These are phyloP conservation scores for Aureobasidium melanogenum DNA, from an alignment of 2,329 filamentous ascomycete genomes.

Conservation along the genomic window DNA sequence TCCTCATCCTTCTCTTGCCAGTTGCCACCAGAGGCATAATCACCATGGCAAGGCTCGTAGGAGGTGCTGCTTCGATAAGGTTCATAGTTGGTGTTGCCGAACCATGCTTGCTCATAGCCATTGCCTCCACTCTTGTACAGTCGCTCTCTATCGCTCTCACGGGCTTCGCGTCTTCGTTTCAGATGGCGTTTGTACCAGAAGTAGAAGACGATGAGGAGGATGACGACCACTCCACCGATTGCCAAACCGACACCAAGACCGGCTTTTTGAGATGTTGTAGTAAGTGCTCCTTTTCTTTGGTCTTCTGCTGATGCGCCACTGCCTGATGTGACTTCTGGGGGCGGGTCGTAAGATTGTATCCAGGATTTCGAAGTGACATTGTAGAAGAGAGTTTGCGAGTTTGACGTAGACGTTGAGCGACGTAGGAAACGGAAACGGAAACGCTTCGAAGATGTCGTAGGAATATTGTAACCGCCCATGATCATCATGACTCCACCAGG, in stretches of 20 bases:
- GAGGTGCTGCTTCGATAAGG: background rate
- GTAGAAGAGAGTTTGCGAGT: slow-evolving; percentile 46
- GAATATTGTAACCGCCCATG: slow-evolving; percentile 48
- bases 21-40: slow-evolving; percentile 4
- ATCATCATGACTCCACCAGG: slow-evolving; percentile 55
- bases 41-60: background rate
- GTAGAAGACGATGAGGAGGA: slow-evolving; percentile 35
- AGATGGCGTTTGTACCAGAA: slow-evolving; percentile 38
- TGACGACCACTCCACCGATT: slow-evolving; percentile 34
- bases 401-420: slow-evolving; percentile 30
- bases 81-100: background rate
- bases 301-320: slow-evolving; percentile 16
- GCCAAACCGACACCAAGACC: slow-evolving; percentile 38
- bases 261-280: slow-evolving; percentile 36
- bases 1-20: slow-evolving; percentile 13
- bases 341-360: slow-evolving; percentile 47
- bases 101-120: slow-evolving; percentile 4
- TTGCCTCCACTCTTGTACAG: slow-evolving; percentile 10
- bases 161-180: slow-evolving; percentile 28
- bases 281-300: slow-evolving; percentile 29
- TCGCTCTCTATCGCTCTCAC: slow-evolving; percentile 12
- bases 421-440: no score
- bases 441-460: slow-evolving; percentile 26
- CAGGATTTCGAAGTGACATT: slow-evolving; percentile 54
- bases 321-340: slow-evolving; percentile 11